Base-by-base conservation (phyloP, 225 moss, liverwort and hornwort species). In the Straminergon stramineum region DNA sequence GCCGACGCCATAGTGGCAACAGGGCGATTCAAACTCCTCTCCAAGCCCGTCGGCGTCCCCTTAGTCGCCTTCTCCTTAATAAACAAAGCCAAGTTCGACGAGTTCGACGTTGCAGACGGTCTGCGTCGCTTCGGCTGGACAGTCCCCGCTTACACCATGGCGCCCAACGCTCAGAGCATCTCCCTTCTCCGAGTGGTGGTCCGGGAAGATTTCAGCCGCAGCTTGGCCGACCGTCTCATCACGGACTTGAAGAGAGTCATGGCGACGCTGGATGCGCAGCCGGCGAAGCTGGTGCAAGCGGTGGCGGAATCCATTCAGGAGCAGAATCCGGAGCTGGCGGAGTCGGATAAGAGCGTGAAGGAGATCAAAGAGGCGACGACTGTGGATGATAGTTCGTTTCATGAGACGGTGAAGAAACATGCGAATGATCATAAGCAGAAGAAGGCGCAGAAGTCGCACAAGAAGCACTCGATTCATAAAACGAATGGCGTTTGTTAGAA, bases 111-210 rank as follows among this genome's bases (percentile, higher is more conserved):
- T 16, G 95, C 98, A 21, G 87, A 93, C 11, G 89, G 92, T 26
- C 94, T 98, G 34, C 95, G 98, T 23, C 87, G 76, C 35, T 90
- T 75, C 67, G 98, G 98, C 15, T 98, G 98, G 98, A 97, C 94
- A 26, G 97, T 98, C 65, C 97, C 98, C 12, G 98, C 98, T 12
- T 98, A 98, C 87, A 97, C 97, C 34, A 98, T 98, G 98, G 98
- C 98, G 3, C 95, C 96, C 32, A 82, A 98, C 39, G 97, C 97
- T 7, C 84, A 96, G 81, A 64, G 93, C 6, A 56, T 97, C 35
- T 70, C 84, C 12, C 94, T 98, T 51, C 84, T 98, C 86, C 95
- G 98, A 31, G 94, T 97, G 51, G 98, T 98, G 32, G 92, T 98
- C 70, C 94, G 98, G 48, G 97, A 98, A 84, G 98, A 97, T 87